Base-by-base conservation (phyloP, 179 eudicot species). In the Pouteria campechiana region DNA sequence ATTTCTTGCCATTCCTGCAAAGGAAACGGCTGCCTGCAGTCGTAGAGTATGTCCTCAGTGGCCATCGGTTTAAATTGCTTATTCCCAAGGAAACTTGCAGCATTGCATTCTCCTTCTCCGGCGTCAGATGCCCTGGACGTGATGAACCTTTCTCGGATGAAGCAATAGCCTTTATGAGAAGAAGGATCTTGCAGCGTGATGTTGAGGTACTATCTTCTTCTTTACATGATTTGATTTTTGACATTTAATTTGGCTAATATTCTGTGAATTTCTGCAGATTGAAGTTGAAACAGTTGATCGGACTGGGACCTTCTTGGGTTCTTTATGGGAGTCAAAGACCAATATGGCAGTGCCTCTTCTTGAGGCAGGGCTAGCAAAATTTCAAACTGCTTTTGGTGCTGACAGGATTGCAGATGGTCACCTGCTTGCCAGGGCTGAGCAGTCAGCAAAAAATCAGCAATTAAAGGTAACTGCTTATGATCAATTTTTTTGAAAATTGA, bases 71-170 rank as follows among this genome's bases (percentile, higher is more conserved):
- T 68, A 92, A 92, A 49, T 51, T 92, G 22, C 55, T 69, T 7
- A 52, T 92, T 32, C 94, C 99, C 9, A 79, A 75, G 66, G 92
- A 76, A 69, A 87, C 99, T 9, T 92, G 96, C 72, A 79, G 86
- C 59, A 73, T 83, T 61, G 93, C 94, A 39, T 72, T 92, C 63
- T 73, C 96, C 3, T 57, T 92, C 5, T 92, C 99, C 36, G 94
- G 99, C 4, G 96, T 92, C 19, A 75, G 99, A 58, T 92, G 98
- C 55, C 96, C 98, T 43, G 96, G 94, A 32, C 92, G 94, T 30
- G 76, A 63, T 32, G 92, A 90, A 65, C 83, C 88, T 10, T 82
- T 48, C 37, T 83, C 98, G 13, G 78, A 79, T 9, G 98, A 87
- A 36, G 98, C 98, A 29, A 83, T 90, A 56, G 84, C 98, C 19